A percentile compares a stretch with the other conserved stretches of the same genome.
Conservation (phyloP, 1,139 yeast species). For the Pichia kudriavzevii region DNA sequence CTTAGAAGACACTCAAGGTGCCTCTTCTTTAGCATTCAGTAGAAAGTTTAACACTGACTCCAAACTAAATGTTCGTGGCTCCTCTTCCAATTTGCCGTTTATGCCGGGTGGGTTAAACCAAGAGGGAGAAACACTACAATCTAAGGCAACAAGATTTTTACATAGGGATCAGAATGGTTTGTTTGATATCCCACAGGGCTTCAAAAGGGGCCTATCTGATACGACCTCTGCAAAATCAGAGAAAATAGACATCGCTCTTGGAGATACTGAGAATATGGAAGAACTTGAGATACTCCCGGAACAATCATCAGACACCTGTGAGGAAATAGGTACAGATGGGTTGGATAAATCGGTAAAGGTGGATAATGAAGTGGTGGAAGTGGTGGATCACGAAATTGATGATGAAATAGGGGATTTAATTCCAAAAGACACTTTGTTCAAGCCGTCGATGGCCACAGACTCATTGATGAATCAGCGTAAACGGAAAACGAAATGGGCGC, state of each 20-base stretch:
- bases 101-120: slow-evolving; percentile 75
- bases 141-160: slow-evolving; percentile 32
- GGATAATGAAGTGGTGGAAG: slow-evolving; percentile 1
- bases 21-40: slow-evolving; percentile 64
- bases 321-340: no score
- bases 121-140: slow-evolving; percentile 28
- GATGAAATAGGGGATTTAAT: slow-evolving; percentile 64
- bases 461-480: slow-evolving; percentile 14
- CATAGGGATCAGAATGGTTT: slow-evolving; percentile 70
- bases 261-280: slow-evolving; percentile 11
- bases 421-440: slow-evolving; percentile 50
- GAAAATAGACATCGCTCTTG: slow-evolving; percentile 6
- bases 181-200: slow-evolving; percentile 78
- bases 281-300: slow-evolving; percentile 15
- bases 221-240: no score
- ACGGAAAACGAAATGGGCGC: slow-evolving; percentile 77
- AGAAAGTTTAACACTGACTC: slow-evolving; percentile 60
- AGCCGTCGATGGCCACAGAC: slow-evolving; percentile 21
- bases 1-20: slow-evolving; percentile 34
- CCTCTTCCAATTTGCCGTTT: slow-evolving; percentile 75
- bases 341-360: slow-evolving; percentile 4
- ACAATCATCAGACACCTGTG: no score
- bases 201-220: slow-evolving; percentile 71
- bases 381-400: slow-evolving; percentile 12
- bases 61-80: slow-evolving; percentile 55